Evolutionary conservation across 2,329 filamentous ascomycete genomes (phyloP).

Genomic region (Geosmithia putterillii): DNA sequence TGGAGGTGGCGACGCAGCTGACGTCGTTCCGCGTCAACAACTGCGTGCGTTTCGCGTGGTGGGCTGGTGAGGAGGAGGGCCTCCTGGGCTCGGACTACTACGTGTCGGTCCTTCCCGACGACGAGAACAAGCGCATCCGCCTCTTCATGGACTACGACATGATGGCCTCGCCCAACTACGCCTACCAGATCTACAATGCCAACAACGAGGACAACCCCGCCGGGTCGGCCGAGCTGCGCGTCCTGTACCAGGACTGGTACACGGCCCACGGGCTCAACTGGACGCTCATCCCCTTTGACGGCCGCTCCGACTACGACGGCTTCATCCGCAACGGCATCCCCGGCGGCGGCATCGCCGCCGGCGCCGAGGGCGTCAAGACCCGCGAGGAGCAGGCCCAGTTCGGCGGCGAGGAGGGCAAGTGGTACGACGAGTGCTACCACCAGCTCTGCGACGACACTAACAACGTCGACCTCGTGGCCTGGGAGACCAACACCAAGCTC

Average conservation of each 20-base stretch:
- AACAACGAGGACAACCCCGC: conserved; percentile 58
- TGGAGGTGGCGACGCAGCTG: conserved; percentile 50
- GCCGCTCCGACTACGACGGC: conserved; percentile 67
- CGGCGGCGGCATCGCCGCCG: conserved; percentile 64
- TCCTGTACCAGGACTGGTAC: conserved; percentile 59
- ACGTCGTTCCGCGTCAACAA: conserved; percentile 47
- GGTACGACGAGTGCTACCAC: conserved; percentile 50
- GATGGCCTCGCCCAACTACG: conserved; percentile 54
- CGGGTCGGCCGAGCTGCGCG: conserved; percentile 57
- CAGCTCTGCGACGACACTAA: conserved; percentile 46
- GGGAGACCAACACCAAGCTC: conserved; percentile 44
- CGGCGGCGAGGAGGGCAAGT: conserved; percentile 54
- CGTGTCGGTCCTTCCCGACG: conserved; percentile 35
- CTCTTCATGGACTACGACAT: conserved; percentile 62
- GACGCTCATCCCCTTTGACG: conserved; percentile 64
- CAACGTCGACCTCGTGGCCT: conserved; percentile 48
- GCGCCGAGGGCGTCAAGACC: conserved; percentile 67
- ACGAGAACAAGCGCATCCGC: conserved; percentile 51
- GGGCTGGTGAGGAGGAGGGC: conserved; percentile 55
- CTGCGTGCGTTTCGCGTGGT: conserved; percentile 57
- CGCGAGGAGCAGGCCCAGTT: conserved; percentile 51
- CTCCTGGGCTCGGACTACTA: conserved; percentile 53
- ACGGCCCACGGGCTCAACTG: conserved; percentile 47
- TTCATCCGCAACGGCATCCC: conserved; percentile 66
- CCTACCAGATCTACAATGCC: conserved; percentile 59